Base-by-base conservation (phyloP, 352 stramenopile species). In the Globisporangium cederbergense region DNA sequence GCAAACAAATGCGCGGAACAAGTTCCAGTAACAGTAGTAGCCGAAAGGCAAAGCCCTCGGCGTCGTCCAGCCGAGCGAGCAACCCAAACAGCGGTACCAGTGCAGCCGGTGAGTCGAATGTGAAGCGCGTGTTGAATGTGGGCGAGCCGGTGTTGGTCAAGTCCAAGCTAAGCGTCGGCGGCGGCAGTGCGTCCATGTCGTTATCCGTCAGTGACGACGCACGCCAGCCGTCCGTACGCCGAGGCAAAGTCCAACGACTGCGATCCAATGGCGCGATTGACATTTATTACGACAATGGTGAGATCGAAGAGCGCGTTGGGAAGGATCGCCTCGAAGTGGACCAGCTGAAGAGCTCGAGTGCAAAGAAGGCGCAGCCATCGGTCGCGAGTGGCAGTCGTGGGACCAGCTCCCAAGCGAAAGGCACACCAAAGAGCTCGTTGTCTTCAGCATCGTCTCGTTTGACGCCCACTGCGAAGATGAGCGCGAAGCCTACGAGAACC, bases 251-350 rank as follows among this genome's bases (percentile, higher is more conserved):
- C 5, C 70, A 84, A 51, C 73, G 76, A 16, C 62, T 88, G 58
- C 73, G 71, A 36, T 73, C 76, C 50, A 84, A 65, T 58, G 79
- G 76, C 10, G 49, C 71, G 22, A 75, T 85, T 14, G 78, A 88
- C 51, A 74, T 85, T 30, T 80, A 76, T 58, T 85, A 83, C 55
- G 75, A 79, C 43, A 83, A 82, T 40, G 77, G 75, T 1, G 69
- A 77, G 34, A 52, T 86, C 25, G 79, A 88, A 49, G 73, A 88
- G 60, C 66, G 70, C 28, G 75, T 83, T 14, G 55, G 56, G 4
- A 76, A 71, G 47, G 73, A 84, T 9, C 78, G 78, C 50, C 64
- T 87, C 22, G 64, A 60, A 30, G 36, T 30, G 28, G 42, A 56
- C 13, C 28, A 55, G 18, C 6, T 45, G 16, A 67, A 67, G 45